Conservation (phyloP, 257 asterid genomes). For the Nicotiana undulata region DNA sequence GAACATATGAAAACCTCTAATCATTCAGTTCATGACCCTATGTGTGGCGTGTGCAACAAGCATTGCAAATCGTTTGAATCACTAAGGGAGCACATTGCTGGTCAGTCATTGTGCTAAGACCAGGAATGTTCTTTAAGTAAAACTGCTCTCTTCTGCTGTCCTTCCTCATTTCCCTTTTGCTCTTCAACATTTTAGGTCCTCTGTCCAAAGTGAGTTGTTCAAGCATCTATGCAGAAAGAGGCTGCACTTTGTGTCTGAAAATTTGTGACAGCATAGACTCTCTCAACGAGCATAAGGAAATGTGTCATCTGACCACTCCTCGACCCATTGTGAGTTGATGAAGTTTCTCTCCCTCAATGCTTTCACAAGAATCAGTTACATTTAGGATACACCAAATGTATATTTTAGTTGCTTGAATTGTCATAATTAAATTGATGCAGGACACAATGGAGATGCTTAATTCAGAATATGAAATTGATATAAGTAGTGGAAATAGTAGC, state of each 20-base stretch:
- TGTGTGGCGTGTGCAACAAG: constrained; percentile 45
- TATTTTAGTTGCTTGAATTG: background rate
- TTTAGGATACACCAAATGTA: background rate
- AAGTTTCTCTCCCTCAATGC: background rate
- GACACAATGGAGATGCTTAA: constrained; percentile 15
- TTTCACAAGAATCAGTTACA: background rate
- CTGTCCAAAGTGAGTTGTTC: constrained; percentile 40
- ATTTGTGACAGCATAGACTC: constrained; percentile 21
- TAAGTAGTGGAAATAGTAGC: constrained; percentile 5
- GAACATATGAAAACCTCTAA: constrained; percentile 35
- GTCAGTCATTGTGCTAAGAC: constrained; percentile 14
- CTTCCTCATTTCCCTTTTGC: constrained; percentile 1
- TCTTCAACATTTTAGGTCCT: constrained; percentile 23
- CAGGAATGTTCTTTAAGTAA: constrained; percentile 1
- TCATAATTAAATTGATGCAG: constrained; percentile 8
- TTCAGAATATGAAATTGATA: constrained; percentile 20
- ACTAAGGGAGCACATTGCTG: constrained; percentile 42
- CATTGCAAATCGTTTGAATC: constrained; percentile 48
- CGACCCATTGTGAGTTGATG: constrained; percentile 28
- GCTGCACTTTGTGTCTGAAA: constrained; percentile 39
- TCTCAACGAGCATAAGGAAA: constrained; percentile 27
- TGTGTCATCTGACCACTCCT: constrained; percentile 37
- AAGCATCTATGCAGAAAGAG: constrained; percentile 33
- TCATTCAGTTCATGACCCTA: constrained; percentile 52
- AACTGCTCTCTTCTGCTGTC: background rate